phyloP scores from a whole-genome alignment of 768 basidiomycete genomes.

The Leccinum uliginosum region DNA sequence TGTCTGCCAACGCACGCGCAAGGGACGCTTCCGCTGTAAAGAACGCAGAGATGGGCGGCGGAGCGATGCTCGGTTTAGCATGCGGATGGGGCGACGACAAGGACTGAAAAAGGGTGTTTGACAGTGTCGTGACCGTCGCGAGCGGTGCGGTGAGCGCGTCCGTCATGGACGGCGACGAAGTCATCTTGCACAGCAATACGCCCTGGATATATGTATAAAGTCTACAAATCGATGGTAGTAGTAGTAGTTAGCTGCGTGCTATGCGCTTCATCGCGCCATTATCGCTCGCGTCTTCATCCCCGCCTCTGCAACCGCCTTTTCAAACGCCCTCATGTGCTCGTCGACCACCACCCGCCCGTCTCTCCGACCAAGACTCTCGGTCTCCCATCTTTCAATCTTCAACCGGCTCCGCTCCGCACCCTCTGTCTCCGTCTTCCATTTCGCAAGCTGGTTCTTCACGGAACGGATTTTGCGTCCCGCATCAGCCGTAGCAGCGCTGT shows the following conservation, averaged over 20 bases:
- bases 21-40: slow-evolving; percentile 59
- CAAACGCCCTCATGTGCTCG: slow-evolving; percentile 75
- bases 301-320: slow-evolving; percentile 67
- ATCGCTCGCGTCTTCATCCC: slow-evolving; percentile 75
- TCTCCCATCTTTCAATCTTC: slow-evolving; percentile 80
- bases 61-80: slow-evolving; percentile 27
- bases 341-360: slow-evolving; percentile 73
- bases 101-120: slow-evolving; percentile 68
- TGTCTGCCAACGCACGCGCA: slow-evolving; percentile 60
- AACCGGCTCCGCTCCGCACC: slow-evolving; percentile 76
- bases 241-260: slow-evolving; percentile 3
- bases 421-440: slow-evolving; percentile 79
- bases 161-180: slow-evolving; percentile 43
- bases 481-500: slow-evolving; percentile 79
- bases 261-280: slow-evolving; percentile 68
- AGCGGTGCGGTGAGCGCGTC: slow-evolving; percentile 59
- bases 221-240: slow-evolving; percentile 22
- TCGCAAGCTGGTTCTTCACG: slow-evolving; percentile 76
- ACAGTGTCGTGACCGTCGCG: slow-evolving; percentile 55
- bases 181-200: slow-evolving; percentile 2
- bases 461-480: slow-evolving; percentile 84
- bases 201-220: background rate
- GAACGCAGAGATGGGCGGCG: slow-evolving; percentile 53
- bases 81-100: slow-evolving; percentile 57
- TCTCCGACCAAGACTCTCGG: slow-evolving; percentile 37